Conservation (phyloP, 129 eudicot genomes). For the Kitagawia praeruptora region DNA sequence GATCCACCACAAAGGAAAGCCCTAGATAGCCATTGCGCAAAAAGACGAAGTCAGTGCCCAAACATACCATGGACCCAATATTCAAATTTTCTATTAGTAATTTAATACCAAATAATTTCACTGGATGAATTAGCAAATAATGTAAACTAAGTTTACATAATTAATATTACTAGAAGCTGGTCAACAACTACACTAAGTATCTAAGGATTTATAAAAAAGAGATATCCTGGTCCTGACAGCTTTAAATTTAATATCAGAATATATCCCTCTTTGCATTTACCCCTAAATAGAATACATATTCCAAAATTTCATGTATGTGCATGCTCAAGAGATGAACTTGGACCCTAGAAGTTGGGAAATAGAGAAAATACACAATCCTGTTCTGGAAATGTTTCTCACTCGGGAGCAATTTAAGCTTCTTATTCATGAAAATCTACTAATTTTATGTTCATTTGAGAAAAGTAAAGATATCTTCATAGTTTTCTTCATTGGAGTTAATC, state of each 20-base stretch:
- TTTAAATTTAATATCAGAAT: background rate
- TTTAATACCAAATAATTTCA: no score
- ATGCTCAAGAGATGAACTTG: background rate
- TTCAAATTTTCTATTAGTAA: background rate
- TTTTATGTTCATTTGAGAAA: background rate
- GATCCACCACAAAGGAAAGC: constrained; percentile 67
- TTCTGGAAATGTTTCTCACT: background rate
- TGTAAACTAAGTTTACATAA: background rate
- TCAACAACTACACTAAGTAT: background rate
- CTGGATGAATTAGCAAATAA: no score
- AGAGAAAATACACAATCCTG: background rate
- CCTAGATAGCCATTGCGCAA: constrained; percentile 14
- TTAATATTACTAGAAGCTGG: background rate
- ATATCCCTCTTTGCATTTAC: background rate
- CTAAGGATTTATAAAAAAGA: background rate
- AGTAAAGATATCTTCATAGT: background rate
- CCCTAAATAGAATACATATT: background rate
- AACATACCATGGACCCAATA: background rate
- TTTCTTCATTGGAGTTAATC: background rate
- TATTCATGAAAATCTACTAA: background rate
- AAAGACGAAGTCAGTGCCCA: background rate
- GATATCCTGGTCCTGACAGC: background rate
- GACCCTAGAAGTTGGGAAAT: background rate
- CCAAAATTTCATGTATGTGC: background rate
- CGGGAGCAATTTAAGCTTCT: background rate